Percentiles rank a stretch among this genome's conserved stretches.
Evolutionary conservation across 106 monocot genomes (phyloP).

Genomic region (Gastrodia elata): DNA sequence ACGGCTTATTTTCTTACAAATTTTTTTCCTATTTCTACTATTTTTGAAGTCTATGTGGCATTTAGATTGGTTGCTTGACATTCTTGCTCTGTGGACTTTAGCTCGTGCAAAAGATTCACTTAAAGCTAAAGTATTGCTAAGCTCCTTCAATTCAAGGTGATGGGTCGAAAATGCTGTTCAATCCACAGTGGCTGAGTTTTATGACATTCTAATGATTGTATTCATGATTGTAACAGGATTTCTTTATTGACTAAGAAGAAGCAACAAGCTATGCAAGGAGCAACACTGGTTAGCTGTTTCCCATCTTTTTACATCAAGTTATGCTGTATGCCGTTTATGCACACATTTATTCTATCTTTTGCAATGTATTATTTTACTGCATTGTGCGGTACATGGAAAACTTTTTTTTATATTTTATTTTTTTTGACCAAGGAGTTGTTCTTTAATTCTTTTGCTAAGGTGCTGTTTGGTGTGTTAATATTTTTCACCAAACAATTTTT

Average conservation of each 20-base stretch:
- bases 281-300: constrained; percentile 33
- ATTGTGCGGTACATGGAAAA: background rate
- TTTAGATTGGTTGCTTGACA: constrained; percentile 70
- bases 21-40: background rate
- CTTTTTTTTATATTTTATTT: background rate
- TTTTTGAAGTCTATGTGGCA: constrained; percentile 60
- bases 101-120: constrained; percentile 24
- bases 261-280: constrained; percentile 50
- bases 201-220: background rate
- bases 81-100: constrained; percentile 70
- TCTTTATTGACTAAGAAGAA: constrained; percentile 36
- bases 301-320: background rate
- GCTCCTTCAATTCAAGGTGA: constrained; percentile 63
- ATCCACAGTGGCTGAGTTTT: background rate
- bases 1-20: background rate
- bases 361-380: background rate
- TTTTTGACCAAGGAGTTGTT: background rate
- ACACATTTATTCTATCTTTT: background rate
- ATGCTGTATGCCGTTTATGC: background rate
- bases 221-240: constrained; percentile 28
- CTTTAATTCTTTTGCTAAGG: background rate
- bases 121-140: constrained; percentile 42
- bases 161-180: background rate
- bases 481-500: background rate
- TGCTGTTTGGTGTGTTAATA: background rate